Percentiles rank a stretch among this genome's conserved stretches.
Evolutionary conservation across 805 yeast genomes (phyloP).

Genomic region (Clavispora phyllophila): DNA sequence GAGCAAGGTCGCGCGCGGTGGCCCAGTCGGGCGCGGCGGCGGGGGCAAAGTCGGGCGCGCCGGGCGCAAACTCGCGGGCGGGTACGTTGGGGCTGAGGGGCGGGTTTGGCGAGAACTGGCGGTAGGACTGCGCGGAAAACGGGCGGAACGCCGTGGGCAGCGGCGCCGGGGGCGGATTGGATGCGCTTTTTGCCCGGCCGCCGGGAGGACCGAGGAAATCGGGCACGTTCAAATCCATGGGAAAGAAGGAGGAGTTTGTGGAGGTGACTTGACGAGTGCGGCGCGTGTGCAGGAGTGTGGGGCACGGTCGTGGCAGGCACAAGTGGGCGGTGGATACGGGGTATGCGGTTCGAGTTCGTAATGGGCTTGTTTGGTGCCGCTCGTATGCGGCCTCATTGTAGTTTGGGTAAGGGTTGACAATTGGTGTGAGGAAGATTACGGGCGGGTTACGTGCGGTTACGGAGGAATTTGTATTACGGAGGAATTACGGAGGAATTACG

Average conservation of each 20-base stretch:
- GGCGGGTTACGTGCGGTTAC: no score
- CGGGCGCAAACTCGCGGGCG: background rate
- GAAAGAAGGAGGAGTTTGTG: background rate
- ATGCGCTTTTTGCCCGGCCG: background rate
- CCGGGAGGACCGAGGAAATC: conserved; percentile 22
- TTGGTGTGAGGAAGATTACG: no score
- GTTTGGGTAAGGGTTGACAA: no score
- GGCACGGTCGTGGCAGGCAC: background rate
- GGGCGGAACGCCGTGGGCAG: conserved; percentile 7
- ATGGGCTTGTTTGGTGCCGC: no score
- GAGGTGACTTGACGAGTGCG: background rate
- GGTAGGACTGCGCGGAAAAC: background rate
- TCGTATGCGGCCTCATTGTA: no score
- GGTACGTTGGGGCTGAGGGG: background rate
- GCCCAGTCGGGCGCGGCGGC: no score
- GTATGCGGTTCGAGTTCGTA: no score
- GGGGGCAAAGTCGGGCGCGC: conserved; percentile 2
- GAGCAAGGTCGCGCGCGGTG: no score
- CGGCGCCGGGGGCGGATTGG: conserved; percentile 1
- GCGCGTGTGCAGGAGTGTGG: background rate
- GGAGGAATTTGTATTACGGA: no score
- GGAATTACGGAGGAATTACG: no score
- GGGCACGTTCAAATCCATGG: conserved; percentile 32
- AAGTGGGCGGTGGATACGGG: background rate
- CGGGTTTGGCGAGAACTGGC: background rate